phyloP scores from a whole-genome alignment of 2,329 filamentous ascomycete species.

The Colletotrichum sp. region DNA sequence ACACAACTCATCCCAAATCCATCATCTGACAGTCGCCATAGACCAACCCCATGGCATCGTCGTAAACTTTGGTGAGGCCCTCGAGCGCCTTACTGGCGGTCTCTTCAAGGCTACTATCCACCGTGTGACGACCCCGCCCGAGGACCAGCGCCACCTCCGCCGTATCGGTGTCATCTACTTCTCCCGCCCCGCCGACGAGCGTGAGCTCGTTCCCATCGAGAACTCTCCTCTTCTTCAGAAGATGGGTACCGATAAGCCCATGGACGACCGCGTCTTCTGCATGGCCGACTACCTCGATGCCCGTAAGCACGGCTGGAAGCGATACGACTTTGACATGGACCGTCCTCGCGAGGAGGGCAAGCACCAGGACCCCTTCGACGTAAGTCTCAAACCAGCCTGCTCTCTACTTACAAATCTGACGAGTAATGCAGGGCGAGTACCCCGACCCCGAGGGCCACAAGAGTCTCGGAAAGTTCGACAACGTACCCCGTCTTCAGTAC shows the following conservation, averaged over 20 bases:
- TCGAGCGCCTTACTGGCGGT: conserved; percentile 34
- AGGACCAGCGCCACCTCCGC: conserved; percentile 38
- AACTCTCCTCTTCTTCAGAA: conserved; percentile 36
- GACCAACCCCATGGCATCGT: conserved; percentile 39
- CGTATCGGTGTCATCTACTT: conserved; percentile 46
- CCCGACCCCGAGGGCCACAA: conserved; percentile 9
- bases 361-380: conserved; percentile 7
- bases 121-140: conserved; percentile 31
- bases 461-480: conserved; percentile 11
- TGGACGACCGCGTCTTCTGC: conserved; percentile 30
- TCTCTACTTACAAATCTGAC: not conserved
- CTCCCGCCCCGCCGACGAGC: conserved; percentile 39
- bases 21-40: not conserved
- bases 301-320: conserved; percentile 33
- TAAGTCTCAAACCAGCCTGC: not conserved
- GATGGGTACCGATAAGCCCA: conserved; percentile 30
- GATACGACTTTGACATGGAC: conserved; percentile 32
- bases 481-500: conserved; percentile 5
- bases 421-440: not conserved
- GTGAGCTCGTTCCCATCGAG: conserved; percentile 38
- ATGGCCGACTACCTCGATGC: conserved; percentile 33
- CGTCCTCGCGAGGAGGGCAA: conserved; percentile 4
- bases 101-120: conserved; percentile 36
- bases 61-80: conserved; percentile 40
- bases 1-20: rapidly evolving